Percentiles rank a stretch among this genome's conserved stretches.
Conservation (phyloP, 2,329 filamentous ascomycete genomes). For the Hymenoscyphus infarciens region DNA sequence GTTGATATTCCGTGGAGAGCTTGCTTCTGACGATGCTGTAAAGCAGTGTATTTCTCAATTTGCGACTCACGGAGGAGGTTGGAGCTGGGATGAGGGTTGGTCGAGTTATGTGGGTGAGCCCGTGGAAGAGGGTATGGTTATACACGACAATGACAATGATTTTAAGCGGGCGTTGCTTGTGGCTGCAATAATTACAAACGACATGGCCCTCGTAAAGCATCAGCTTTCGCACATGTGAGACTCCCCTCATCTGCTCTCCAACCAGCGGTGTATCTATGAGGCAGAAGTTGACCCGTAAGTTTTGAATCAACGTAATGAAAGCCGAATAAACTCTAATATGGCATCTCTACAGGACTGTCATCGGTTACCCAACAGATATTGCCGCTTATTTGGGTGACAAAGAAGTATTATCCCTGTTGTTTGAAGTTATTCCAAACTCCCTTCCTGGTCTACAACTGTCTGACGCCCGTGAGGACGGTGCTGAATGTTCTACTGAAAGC, state of each 20-base stretch:
- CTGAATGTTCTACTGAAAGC: neutral
- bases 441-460: neutral
- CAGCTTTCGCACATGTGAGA: conserved; percentile 1
- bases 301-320: neutral
- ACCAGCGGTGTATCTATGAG: neutral
- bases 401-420: neutral
- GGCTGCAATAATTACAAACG: conserved; percentile 1
- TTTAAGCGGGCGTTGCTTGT: neutral
- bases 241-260: conserved; percentile 1
- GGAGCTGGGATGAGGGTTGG: neutral
- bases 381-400: neutral
- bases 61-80: neutral
- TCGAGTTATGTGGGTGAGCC: neutral
- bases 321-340: neutral
- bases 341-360: neutral
- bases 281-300: neutral
- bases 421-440: neutral
- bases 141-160: neutral
- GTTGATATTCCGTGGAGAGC: neutral
- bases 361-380: neutral
- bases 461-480: neutral
- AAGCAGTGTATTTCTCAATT: neutral
- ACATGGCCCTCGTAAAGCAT: conserved; percentile 1
- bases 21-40: conserved; percentile 2
- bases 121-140: neutral